Base-by-base conservation (phyloP, 257 asterid species). In the Lantana camara region DNA sequence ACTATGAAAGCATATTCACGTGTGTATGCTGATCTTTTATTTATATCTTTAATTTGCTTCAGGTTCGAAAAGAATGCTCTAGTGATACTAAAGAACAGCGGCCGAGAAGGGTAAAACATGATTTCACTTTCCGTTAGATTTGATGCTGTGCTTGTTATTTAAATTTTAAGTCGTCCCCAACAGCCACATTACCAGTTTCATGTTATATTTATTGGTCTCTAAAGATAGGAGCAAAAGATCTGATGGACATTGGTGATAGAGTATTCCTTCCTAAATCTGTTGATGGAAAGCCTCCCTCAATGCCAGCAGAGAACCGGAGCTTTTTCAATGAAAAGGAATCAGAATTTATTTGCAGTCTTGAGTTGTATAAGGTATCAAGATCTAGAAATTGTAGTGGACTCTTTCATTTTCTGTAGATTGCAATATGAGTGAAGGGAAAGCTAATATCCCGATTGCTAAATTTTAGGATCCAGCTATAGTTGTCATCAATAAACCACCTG, bases 401-500 rank as follows among this genome's bases (percentile, higher is more conserved):
- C 37, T 9, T 29, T 37, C 55, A 44, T 46, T 67, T 51, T n/a
- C 57, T 29, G 1, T 69, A 7, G 47, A 49, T 47, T 63, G 62
- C 57, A 38, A 37, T 63, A 44, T 60, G 11, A 35, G 37, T 57
- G 52, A 21, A 20, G 21, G 61, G 38, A 63, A 40, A 29, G 48
- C 58, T 78, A 59, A 75, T 66, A 15, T 46, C 23, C 32, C 13
- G 15, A 22, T 68, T 32, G 2, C 56, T 27, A 38, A 14, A 29
- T 68, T 49, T 59, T 75, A 90, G 96, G 97, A 93, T 77, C 73
- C 80, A 47, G 88, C 93, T 7, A 75, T 90, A 64, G 75, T 93
- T 74, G 95, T 72, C 67, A 68, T 87, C 76, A 93, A 93, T 66
- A 93, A 93, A 82, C 99, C 96, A 0, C 92, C 90, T 44, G 95